Percentiles rank a stretch among this genome's conserved stretches.
phyloP scores from a whole-genome alignment of 2,329 filamentous ascomycete species.

The Stachybotrys chlorohalonatus region DNA sequence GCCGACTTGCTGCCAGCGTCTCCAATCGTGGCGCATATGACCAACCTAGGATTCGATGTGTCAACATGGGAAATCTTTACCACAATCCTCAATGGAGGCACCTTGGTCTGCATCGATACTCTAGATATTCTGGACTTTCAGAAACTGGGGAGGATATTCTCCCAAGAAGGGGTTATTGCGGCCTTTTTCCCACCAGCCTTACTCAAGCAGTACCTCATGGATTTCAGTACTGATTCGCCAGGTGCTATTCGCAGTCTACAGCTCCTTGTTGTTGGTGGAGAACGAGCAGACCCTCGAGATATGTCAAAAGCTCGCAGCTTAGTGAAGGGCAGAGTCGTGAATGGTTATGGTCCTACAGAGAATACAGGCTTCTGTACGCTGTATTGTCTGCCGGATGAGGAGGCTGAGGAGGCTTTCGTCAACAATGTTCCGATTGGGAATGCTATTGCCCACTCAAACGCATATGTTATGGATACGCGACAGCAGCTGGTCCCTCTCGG shows the following conservation, averaged over 20 bases:
- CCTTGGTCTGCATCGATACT: constrained; percentile 8
- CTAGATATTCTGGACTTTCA: constrained; percentile 4
- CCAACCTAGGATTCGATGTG: constrained; percentile 7
- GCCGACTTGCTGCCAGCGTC: no score
- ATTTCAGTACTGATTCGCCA: background rate
- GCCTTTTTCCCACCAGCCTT: constrained; percentile 5
- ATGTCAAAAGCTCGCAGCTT: background rate
- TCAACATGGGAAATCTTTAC: constrained; percentile 4
- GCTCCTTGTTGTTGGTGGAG: constrained; percentile 7
- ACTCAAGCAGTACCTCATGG: constrained; percentile 7
- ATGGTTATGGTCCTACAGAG: constrained; percentile 11
- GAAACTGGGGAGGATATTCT: constrained; percentile 4
- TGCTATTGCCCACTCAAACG: constrained; percentile 9
- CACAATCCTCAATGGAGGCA: constrained; percentile 11
- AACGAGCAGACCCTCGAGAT: constrained; percentile 6
- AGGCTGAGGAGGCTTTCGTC: background rate
- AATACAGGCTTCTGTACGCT: constrained; percentile 5
- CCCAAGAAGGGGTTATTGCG: constrained; percentile 2
- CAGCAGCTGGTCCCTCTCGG: constrained; percentile 13
- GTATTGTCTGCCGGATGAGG: background rate
- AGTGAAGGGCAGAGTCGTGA: constrained; percentile 2
- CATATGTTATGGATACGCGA: constrained; percentile 13
- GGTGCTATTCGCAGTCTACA: constrained; percentile 3
- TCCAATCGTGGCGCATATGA: constrained; percentile 1
- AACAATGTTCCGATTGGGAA: constrained; percentile 11